Conservation (phyloP, 1,139 yeast genomes). For the Kluyveromyces marxianus region DNA sequence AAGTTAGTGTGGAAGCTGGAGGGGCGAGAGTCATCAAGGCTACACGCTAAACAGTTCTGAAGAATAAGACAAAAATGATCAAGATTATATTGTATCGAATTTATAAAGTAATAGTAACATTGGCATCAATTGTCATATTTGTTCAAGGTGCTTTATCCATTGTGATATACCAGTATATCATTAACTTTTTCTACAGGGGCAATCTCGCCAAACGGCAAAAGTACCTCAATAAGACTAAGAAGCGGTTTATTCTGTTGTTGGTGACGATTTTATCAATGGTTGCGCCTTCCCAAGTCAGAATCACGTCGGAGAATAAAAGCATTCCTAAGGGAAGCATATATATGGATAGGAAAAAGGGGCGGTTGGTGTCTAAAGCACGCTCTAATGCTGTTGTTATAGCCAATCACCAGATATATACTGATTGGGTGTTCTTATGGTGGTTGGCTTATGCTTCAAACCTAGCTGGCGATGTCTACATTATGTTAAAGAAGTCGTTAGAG, state of each 20-base stretch:
- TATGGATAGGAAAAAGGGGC: conserved; percentile 15
- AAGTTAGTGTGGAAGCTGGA: no score
- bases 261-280: conserved; percentile 25
- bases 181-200: conserved; percentile 10
- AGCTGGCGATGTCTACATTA: conserved; percentile 59
- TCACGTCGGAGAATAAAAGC: conserved; percentile 25
- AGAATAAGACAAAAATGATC: not conserved
- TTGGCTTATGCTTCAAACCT: conserved; percentile 59
- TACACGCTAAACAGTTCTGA: not conserved
- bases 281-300: conserved; percentile 28
- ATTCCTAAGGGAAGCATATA: conserved; percentile 23
- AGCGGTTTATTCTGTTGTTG: conserved; percentile 24
- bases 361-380: conserved; percentile 19
- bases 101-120: conserved; percentile 1
- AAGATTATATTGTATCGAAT: not conserved
- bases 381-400: conserved; percentile 38
- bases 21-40: not conserved
- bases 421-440: conserved; percentile 95
- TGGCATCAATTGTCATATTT: conserved; percentile 12
- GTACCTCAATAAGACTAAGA: conserved; percentile 23
- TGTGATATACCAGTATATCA: conserved; percentile 14
- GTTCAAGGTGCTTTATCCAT: conserved; percentile 17
- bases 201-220: conserved; percentile 16
- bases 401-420: conserved; percentile 91
- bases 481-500: conserved; percentile 71